Conservation (phyloP, 1,284 basidiomycete species). For the Irpex rosettiformis region DNA sequence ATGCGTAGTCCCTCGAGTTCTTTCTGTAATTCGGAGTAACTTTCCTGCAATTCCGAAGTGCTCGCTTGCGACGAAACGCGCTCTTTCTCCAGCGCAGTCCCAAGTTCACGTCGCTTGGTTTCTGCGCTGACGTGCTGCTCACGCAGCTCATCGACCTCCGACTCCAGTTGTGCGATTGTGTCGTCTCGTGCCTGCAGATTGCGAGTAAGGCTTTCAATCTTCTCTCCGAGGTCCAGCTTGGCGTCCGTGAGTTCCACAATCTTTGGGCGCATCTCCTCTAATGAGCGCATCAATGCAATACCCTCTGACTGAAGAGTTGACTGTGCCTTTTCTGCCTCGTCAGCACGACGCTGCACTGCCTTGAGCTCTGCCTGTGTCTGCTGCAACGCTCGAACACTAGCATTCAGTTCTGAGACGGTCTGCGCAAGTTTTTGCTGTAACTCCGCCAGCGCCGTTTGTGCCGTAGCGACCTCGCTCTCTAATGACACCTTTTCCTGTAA, state of each 20-base stretch:
- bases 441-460: conserved; percentile 42
- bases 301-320: conserved; percentile 72
- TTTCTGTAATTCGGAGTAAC: conserved; percentile 56
- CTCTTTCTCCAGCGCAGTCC: conserved; percentile 48
- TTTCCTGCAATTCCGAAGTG: conserved; percentile 57
- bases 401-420: conserved; percentile 48
- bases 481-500: conserved; percentile 45
- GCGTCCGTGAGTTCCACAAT: conserved; percentile 72
- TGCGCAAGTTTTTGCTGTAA: conserved; percentile 58
- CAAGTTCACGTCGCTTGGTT: conserved; percentile 38
- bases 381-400: conserved; percentile 55
- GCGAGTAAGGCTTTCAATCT: conserved; percentile 51
- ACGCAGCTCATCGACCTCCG: conserved; percentile 48
- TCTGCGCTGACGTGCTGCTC: conserved; percentile 45
- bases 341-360: conserved; percentile 57
- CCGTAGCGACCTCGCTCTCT: conserved; percentile 42
- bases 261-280: conserved; percentile 83
- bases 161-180: conserved; percentile 60
- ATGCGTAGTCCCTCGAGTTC: conserved; percentile 53
- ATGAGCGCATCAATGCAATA: conserved; percentile 64
- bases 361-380: conserved; percentile 58
- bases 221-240: conserved; percentile 65
- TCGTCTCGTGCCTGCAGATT: conserved; percentile 52
- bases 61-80: conserved; percentile 42
- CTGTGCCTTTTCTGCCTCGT: conserved; percentile 69